These are phyloP conservation scores for Backusella tuberculispora DNA, from an alignment of 192 early-diverging fungal genomes.

Conservation along the genomic window DNA sequence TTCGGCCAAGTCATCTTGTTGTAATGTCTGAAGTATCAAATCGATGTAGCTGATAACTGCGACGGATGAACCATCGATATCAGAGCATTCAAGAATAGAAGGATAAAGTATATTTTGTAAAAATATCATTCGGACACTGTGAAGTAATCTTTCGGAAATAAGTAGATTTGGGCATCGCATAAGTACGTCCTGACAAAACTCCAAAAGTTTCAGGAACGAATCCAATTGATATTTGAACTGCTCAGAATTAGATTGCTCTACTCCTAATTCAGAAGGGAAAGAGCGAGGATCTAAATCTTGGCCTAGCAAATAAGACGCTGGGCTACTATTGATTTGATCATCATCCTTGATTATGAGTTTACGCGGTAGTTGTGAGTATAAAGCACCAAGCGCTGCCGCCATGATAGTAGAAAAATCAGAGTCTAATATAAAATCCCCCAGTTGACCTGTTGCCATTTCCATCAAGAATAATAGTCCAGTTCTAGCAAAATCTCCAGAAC, in stretches of 20 bases:
- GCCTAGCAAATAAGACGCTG: constrained; percentile 40
- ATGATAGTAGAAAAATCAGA: constrained; percentile 85
- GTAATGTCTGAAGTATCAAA: constrained; percentile 74
- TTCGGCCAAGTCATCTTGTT: constrained; percentile 75
- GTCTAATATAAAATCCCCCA: constrained; percentile 81
- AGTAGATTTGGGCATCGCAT: constrained; percentile 68
- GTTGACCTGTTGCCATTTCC: constrained; percentile 74
- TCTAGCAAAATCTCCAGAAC: constrained; percentile 83
- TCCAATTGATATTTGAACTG: constrained; percentile 72
- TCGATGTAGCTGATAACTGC: constrained; percentile 90
- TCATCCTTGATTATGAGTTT: constrained; percentile 65
- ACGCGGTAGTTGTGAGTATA: constrained; percentile 89
- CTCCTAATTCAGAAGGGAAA: constrained; percentile 24
- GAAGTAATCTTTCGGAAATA: constrained; percentile 61
- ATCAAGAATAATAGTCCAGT: constrained; percentile 85
- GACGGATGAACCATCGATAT: constrained; percentile 90
- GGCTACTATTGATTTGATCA: constrained; percentile 28
- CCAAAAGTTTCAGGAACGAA: constrained; percentile 66
- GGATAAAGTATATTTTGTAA: constrained; percentile 88
- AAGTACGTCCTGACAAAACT: constrained; percentile 78
- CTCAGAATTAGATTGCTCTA: constrained; percentile 52
- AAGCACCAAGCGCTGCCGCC: constrained; percentile 83
- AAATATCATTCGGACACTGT: constrained; percentile 75
- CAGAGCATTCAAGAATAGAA: constrained; percentile 83
- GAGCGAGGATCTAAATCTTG: constrained; percentile 33